Evolutionary conservation across 116 monocot genomes (phyloP).

Genomic region (Trichopus zeylanicus): DNA sequence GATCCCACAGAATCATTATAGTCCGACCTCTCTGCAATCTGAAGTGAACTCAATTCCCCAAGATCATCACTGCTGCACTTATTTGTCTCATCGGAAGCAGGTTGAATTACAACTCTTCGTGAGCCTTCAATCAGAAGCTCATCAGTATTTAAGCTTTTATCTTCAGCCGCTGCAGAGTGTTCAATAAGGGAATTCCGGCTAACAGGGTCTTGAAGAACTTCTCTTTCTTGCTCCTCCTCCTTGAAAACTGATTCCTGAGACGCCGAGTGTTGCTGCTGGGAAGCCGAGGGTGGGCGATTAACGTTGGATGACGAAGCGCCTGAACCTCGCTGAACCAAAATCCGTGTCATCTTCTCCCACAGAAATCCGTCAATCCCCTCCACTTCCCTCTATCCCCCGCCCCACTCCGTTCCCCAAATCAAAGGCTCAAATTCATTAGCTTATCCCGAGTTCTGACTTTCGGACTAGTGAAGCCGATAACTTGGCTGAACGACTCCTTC

Average conservation of each 20-base stretch:
- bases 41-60: conserved; percentile 14
- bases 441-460: conserved; percentile 83
- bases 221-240: conserved; percentile 63
- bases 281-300: conserved; percentile 29
- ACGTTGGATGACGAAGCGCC: conserved; percentile 51
- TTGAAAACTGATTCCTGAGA: conserved; percentile 22
- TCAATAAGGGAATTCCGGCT: conserved; percentile 15
- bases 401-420: conserved; percentile 4
- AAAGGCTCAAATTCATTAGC: conserved; percentile 26
- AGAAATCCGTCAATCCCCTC: not conserved
- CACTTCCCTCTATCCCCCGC: not conserved
- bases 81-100: conserved; percentile 5
- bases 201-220: conserved; percentile 23
- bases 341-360: conserved; percentile 58
- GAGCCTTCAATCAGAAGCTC: conserved; percentile 22
- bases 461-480: conserved; percentile 49
- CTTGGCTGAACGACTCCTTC: conserved; percentile 61
- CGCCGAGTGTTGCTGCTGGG: conserved; percentile 21
- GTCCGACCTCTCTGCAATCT: conserved; percentile 13
- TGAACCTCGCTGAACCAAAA: conserved; percentile 76
- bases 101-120: conserved; percentile 2
- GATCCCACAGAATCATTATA: conserved; percentile 6
- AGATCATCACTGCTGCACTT: conserved; percentile 28
- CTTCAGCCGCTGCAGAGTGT: conserved; percentile 16
- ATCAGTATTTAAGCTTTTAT: conserved; percentile 21